These are phyloP conservation scores for Lipomyces yamanashiensis DNA, from an alignment of 805 yeast genomes.

Conservation along the genomic window DNA sequence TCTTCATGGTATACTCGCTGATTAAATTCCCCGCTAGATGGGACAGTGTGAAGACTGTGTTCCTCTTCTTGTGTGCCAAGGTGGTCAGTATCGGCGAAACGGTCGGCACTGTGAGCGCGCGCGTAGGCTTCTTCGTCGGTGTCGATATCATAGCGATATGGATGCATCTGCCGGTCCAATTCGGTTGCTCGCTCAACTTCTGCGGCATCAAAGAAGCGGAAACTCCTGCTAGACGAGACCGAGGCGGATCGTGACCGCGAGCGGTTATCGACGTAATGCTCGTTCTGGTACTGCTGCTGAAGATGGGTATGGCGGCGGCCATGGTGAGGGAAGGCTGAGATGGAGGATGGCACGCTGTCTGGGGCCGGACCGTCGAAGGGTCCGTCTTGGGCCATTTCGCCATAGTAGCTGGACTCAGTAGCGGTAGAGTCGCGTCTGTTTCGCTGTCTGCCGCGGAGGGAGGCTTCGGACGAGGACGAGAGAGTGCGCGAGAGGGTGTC, in stretches of 20 bases:
- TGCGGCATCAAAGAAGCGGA: constrained; percentile 80
- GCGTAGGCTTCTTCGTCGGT: constrained; percentile 43
- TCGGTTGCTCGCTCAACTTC: constrained; percentile 76
- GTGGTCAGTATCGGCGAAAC: constrained; percentile 20
- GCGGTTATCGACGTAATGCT: constrained; percentile 1
- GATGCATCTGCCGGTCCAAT: constrained; percentile 41
- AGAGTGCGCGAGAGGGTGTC: constrained; percentile 9
- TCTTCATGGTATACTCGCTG: constrained; percentile 6
- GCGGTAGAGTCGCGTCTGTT: constrained; percentile 32
- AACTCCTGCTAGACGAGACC: constrained; percentile 47
- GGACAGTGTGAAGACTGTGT: constrained; percentile 34
- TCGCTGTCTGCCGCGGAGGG: constrained; percentile 24
- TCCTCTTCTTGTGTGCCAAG: constrained; percentile 17
- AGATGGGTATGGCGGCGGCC: constrained; percentile 5
- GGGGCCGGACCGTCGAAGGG: constrained; percentile 41
- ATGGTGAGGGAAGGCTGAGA: constrained; percentile 37
- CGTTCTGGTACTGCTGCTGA: neutral
- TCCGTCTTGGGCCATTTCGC: constrained; percentile 40
- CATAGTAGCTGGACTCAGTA: constrained; percentile 30
- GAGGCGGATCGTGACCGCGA: constrained; percentile 33
- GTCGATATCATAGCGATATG: constrained; percentile 43
- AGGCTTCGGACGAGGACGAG: constrained; percentile 15
- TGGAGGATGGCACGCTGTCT: constrained; percentile 39
- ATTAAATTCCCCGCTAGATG: neutral
- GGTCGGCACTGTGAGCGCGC: constrained; percentile 31